phyloP scores from a whole-genome alignment of 2,329 filamentous ascomycete species.

The Trichoderma polysporum region DNA sequence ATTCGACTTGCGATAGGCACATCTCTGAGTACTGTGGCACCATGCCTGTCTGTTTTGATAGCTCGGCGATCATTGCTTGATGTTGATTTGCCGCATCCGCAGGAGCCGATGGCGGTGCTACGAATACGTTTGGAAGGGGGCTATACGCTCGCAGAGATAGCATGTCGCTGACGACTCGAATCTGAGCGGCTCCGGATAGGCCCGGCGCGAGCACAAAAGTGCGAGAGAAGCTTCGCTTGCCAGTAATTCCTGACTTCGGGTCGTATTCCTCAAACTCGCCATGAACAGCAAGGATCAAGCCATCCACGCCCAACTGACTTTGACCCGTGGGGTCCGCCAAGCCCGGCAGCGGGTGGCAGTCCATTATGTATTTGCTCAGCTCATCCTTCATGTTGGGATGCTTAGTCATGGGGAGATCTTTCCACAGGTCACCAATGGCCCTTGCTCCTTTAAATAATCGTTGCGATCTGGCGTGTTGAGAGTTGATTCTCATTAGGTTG shows the following conservation, averaged over 20 bases:
- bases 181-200: constrained; percentile 57
- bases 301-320: constrained; percentile 67
- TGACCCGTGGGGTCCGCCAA: constrained; percentile 68
- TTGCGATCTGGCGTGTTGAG: constrained; percentile 58
- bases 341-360: constrained; percentile 72
- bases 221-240: constrained; percentile 77
- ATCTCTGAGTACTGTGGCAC: constrained; percentile 74
- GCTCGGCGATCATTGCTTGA: constrained; percentile 70
- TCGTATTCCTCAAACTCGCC: constrained; percentile 80
- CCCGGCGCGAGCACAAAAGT: constrained; percentile 78
- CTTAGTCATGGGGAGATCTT: constrained; percentile 66
- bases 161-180: constrained; percentile 79
- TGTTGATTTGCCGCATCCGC: constrained; percentile 45
- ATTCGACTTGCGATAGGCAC: constrained; percentile 76
- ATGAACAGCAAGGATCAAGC: constrained; percentile 75
- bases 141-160: constrained; percentile 68
- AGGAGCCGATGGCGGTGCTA: constrained; percentile 28
- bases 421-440: constrained; percentile 68
- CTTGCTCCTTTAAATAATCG: constrained; percentile 65
- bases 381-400: constrained; percentile 71
- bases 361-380: constrained; percentile 74
- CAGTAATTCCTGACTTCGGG: constrained; percentile 51
- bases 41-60: constrained; percentile 78
- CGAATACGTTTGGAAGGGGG: constrained; percentile 46
- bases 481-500: constrained; percentile 70